A percentile compares a stretch with the other conserved stretches of the same genome.
Evolutionary conservation across 345 rosid species (phyloP).

Genomic region (Hibiscus syriacus): DNA sequence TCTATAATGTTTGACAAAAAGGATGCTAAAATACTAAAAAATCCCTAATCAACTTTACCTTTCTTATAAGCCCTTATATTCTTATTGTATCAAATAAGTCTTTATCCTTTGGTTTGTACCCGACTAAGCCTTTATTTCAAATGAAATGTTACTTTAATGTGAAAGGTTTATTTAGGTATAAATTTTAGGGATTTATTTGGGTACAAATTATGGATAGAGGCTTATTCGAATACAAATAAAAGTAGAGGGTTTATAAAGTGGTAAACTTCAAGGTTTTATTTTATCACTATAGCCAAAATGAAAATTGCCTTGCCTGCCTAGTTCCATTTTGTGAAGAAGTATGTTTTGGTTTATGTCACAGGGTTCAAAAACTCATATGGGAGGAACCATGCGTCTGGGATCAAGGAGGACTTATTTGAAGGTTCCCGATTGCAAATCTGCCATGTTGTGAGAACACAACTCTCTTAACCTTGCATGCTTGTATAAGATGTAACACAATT

Average conservation of each 20-base stretch:
- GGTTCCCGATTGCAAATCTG: constrained; percentile 62
- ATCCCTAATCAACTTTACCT: not conserved
- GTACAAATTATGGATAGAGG: not conserved
- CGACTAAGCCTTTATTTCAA: not conserved
- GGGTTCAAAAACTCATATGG: constrained; percentile 88
- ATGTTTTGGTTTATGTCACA: constrained; percentile 8
- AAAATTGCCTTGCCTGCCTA: not conserved
- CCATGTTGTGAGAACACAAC: constrained; percentile 47
- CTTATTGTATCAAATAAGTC: not conserved
- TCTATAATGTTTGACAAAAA: not conserved
- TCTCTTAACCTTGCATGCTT: not conserved
- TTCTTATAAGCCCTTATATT: not conserved
- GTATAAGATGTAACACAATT: constrained; percentile 1
- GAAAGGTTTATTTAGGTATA: not conserved
- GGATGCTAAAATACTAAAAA: not conserved
- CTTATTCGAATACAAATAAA: not conserved
- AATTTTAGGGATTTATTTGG: not conserved
- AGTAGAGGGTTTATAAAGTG: not conserved
- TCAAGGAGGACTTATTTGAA: constrained; percentile 67
- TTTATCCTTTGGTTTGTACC: not conserved
- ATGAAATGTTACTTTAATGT: not conserved
- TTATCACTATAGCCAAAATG: not conserved
- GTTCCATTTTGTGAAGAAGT: not conserved
- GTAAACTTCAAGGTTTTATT: not conserved
- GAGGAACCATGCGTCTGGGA: constrained; percentile 80